phyloP scores from a whole-genome alignment of 352 stramenopile genomes.

The Halophytophthora polymorphica region DNA sequence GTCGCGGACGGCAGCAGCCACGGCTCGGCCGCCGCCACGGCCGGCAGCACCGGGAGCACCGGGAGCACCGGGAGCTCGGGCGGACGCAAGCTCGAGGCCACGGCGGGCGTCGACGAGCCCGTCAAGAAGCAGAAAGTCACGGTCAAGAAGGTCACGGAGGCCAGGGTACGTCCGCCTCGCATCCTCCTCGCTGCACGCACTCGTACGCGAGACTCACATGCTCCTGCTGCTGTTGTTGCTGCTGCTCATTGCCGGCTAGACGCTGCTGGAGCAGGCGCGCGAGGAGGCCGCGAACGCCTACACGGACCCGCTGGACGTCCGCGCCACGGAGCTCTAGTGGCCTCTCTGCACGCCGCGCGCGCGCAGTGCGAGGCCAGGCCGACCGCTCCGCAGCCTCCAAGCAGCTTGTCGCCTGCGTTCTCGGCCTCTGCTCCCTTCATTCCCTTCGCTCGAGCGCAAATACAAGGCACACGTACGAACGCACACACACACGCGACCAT shows the following conservation, averaged over 20 bases:
- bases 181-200: background rate
- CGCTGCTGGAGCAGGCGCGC: slow-evolving; percentile 38
- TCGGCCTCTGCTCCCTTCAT: no score
- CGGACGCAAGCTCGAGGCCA: background rate
- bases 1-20: background rate
- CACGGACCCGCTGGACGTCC: slow-evolving; percentile 2
- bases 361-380: background rate
- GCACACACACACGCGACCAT: no score
- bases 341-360: background rate
- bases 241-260: slow-evolving; percentile 18
- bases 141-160: slow-evolving; percentile 39
- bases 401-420: no score
- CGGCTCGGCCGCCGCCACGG: background rate
- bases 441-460: no score
- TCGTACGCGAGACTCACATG: no score
- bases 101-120: background rate
- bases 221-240: no score
- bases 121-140: slow-evolving; percentile 20
- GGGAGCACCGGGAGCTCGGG: slow-evolving; percentile 7
- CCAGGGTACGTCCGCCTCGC: slow-evolving; percentile 17
- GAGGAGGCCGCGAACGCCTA: slow-evolving; percentile 32
- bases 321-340: slow-evolving; percentile 24
- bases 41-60: slow-evolving; percentile 5
- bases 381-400: background rate
- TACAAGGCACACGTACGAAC: no score